Evolutionary conservation across 208 protist species (phyloP).

Genomic region (Acanthamoeba castellanii): DNA sequence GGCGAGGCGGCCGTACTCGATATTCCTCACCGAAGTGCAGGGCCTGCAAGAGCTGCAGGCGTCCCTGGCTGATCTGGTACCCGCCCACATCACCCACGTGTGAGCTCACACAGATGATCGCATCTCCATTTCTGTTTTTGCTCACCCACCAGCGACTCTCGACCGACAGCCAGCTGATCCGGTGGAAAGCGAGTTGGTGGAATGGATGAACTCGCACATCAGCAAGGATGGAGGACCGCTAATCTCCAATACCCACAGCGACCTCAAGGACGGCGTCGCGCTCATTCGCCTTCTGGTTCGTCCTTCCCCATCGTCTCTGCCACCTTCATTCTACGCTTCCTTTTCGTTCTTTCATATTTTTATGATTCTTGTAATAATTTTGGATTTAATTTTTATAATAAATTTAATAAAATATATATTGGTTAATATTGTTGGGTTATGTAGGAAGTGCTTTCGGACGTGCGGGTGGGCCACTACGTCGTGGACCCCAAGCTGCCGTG

Average conservation of each 20-base stretch:
- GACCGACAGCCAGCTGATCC: neutral
- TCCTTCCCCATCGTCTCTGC: neutral
- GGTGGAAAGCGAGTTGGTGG: slow-evolving; percentile 21
- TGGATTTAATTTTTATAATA: neutral
- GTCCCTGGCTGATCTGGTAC: neutral
- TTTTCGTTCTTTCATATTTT: too few relatives aligned
- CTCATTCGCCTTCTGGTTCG: slow-evolving; percentile 16
- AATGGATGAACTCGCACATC: slow-evolving; percentile 79
- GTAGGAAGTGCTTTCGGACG: slow-evolving; percentile 54
- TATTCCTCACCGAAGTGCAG: slow-evolving; percentile 25
- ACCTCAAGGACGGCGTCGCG: slow-evolving; percentile 75
- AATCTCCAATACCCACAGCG: slow-evolving; percentile 27
- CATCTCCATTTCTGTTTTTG: neutral
- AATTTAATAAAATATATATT: too few relatives aligned
- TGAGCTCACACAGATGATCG: neutral
- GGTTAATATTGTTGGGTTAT: neutral
- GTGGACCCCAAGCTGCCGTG: slow-evolving; percentile 75
- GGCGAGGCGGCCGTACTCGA: slow-evolving; percentile 16
- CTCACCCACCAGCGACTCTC: neutral
- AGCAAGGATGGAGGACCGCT: neutral
- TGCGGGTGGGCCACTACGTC: slow-evolving; percentile 63
- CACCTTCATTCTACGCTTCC: too few relatives aligned
- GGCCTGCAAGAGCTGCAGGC: neutral
- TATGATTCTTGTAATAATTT: neutral
- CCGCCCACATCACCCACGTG: neutral